A percentile compares a stretch with the other conserved stretches of the same genome.
Conservation (phyloP, 2,329 filamentous ascomycete genomes). For the Apiospora kogelbergensis region DNA sequence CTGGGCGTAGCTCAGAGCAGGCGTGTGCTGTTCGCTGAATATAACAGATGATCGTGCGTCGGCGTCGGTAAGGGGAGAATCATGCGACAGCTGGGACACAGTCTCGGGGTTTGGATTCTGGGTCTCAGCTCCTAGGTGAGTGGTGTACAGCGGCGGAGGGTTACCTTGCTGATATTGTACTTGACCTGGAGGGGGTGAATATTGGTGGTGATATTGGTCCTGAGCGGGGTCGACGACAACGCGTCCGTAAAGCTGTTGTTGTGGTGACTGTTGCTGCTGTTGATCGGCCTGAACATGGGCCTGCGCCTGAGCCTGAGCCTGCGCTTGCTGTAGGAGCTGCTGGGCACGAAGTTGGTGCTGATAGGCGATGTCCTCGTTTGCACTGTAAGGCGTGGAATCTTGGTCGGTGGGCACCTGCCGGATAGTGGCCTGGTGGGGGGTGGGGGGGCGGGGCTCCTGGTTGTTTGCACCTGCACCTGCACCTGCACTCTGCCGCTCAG, state of each 20-base stretch:
- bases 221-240: conserved; percentile 40
- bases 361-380: conserved; percentile 42
- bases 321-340: conserved; percentile 31
- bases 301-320: conserved; percentile 13
- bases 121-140: conserved; percentile 29
- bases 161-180: conserved; percentile 29
- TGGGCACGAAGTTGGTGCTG: conserved; percentile 28
- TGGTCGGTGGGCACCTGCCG: conserved; percentile 48
- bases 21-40: conserved; percentile 44
- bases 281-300: conserved; percentile 23
- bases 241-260: conserved; percentile 37
- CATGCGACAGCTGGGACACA: conserved; percentile 61
- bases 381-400: conserved; percentile 43
- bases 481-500: conserved; percentile 41
- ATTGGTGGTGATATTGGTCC: conserved; percentile 31
- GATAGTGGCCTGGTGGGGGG: conserved; percentile 40
- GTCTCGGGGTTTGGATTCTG: conserved; percentile 57
- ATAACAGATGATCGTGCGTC: conserved; percentile 42
- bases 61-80: conserved; percentile 54
- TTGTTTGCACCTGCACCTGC: conserved; percentile 33
- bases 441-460: conserved; percentile 13
- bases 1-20: conserved; percentile 36
- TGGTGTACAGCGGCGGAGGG: conserved; percentile 26
- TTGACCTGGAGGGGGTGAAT: conserved; percentile 33
- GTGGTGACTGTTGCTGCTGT: conserved; percentile 32